These are phyloP conservation scores for Halenospora varia DNA, from an alignment of 495 filamentous ascomycete genomes.

Conservation along the genomic window DNA sequence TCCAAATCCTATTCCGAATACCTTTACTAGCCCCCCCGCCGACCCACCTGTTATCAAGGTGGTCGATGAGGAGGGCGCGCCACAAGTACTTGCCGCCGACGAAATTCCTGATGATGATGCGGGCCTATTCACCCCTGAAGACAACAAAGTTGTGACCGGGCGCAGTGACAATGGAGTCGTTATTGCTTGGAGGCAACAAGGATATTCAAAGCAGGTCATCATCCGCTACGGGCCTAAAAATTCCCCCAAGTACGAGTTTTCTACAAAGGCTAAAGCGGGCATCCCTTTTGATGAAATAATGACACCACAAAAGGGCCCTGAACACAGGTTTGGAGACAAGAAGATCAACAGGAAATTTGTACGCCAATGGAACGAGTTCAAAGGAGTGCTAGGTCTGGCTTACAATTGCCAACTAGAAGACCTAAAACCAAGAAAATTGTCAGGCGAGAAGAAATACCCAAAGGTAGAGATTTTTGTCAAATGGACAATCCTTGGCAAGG, in stretches of 20 bases:
- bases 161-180: neutral
- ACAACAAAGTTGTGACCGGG: neutral
- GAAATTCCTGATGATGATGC: neutral
- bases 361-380: neutral
- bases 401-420: neutral
- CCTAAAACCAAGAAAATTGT: neutral
- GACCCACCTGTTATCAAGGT: neutral
- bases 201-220: conserved; percentile 1
- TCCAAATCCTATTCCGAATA: too few species aligned
- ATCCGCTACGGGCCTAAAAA: conserved; percentile 1
- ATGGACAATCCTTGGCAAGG: conserved; percentile 1
- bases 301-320: neutral
- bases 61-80: neutral
- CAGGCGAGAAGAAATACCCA: neutral
- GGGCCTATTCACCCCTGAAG: neutral
- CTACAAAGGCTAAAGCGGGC: neutral
- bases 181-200: neutral
- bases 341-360: neutral
- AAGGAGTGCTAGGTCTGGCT: neutral
- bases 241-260: conserved; percentile 1
- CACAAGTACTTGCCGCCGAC: neutral
- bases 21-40: neutral
- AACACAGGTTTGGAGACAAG: neutral
- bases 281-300: neutral
- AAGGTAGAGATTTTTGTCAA: neutral